phyloP scores from a whole-genome alignment of 495 filamentous ascomycete species.

The Chaetomidium leptoderma region DNA sequence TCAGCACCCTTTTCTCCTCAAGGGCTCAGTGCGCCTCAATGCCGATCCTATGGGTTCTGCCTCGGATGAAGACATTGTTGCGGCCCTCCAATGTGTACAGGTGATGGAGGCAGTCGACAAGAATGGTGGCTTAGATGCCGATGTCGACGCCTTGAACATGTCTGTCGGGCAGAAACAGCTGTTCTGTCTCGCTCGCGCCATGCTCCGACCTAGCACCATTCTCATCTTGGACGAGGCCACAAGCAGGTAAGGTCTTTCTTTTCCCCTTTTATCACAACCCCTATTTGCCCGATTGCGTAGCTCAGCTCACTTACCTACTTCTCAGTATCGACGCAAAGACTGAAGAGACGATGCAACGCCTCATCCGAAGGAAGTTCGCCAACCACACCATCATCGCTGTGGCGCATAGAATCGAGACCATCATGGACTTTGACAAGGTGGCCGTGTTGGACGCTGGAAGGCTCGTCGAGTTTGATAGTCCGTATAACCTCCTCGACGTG shows the following conservation, averaged over 20 bases:
- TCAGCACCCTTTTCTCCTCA: conserved; percentile 45
- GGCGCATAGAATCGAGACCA: conserved; percentile 40
- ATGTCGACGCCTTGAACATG: conserved; percentile 32
- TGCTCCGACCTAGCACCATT: conserved; percentile 41
- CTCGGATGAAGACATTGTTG: conserved; percentile 36
- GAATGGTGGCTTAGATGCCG: conserved; percentile 40
- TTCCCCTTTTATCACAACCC: background rate
- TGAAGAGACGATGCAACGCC: conserved; percentile 30
- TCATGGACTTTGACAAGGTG: conserved; percentile 42
- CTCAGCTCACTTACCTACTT: background rate
- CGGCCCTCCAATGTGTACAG: conserved; percentile 36
- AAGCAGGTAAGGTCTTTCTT: conserved; percentile 18
- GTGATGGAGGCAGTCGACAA: conserved; percentile 37
- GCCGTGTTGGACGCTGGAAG: conserved; percentile 34
- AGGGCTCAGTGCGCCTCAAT: conserved; percentile 45
- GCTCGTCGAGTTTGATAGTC: conserved; percentile 37
- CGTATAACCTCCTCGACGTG: conserved; percentile 32
- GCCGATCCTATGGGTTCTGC: conserved; percentile 39
- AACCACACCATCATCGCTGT: conserved; percentile 44
- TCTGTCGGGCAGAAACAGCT: conserved; percentile 56
- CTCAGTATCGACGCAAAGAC: conserved; percentile 29
- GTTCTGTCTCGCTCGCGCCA: conserved; percentile 56
- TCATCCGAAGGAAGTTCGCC: conserved; percentile 33
- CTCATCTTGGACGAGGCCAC: conserved; percentile 33
- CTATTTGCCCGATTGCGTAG: background rate